These are phyloP conservation scores for Digitaria exilis DNA, from an alignment of 202 grass and related monocot genomes.

Conservation along the genomic window DNA sequence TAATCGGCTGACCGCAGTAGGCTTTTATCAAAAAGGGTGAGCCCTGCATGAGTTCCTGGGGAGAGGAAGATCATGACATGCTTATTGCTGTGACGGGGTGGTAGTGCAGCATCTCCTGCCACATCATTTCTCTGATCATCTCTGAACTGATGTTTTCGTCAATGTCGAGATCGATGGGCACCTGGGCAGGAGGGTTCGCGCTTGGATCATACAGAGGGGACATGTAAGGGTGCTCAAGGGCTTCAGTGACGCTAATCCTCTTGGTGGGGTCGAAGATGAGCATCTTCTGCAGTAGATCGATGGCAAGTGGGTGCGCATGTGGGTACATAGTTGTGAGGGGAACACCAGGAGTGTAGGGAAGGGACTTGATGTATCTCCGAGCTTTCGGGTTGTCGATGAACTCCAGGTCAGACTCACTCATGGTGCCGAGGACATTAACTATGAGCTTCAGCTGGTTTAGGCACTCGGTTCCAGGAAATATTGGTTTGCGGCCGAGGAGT, in stretches of 20 bases:
- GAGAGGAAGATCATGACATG: conserved; percentile 12
- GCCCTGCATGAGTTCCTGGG: conserved; percentile 6
- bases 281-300: conserved; percentile 89
- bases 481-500: conserved; percentile 87
- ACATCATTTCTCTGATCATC: conserved; percentile 91
- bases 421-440: conserved; percentile 84
- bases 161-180: conserved; percentile 74
- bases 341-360: conserved; percentile 77
- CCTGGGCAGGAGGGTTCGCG: conserved; percentile 68
- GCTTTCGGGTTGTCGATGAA: conserved; percentile 91
- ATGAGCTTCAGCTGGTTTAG: conserved; percentile 92
- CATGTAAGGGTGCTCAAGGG: conserved; percentile 83
- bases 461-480: conserved; percentile 83
- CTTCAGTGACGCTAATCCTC: conserved; percentile 71
- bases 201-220: conserved; percentile 73
- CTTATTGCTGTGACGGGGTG: conserved; percentile 55
- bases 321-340: conserved; percentile 69
- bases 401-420: conserved; percentile 69
- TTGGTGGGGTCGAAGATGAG: conserved; percentile 84
- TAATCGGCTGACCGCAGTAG: conserved; percentile 22
- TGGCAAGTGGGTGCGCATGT: conserved; percentile 70
- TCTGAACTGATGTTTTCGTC: conserved; percentile 78
- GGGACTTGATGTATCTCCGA: conserved; percentile 82
- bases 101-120: conserved; percentile 89
- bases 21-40: conserved; percentile 12